phyloP scores from a whole-genome alignment of 1,139 yeast species.

The Meyerozyma athensensis region DNA sequence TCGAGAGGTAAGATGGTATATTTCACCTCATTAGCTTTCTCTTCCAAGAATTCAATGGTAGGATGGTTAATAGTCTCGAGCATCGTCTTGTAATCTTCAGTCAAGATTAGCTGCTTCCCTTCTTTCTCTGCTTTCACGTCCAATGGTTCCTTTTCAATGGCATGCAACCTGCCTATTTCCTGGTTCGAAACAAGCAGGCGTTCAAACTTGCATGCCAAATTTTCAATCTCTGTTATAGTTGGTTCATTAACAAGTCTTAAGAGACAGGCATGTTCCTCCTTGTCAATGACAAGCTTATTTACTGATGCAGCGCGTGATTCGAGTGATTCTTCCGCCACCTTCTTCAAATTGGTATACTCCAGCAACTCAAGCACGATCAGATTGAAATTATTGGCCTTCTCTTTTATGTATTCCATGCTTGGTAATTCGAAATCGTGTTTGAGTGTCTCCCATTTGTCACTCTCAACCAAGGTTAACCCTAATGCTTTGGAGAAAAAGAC shows the following conservation, averaged over 20 bases:
- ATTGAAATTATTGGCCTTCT: slow-evolving; percentile 12
- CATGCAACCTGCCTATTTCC: slow-evolving; percentile 2
- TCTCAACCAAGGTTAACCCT: no score
- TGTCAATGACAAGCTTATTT: slow-evolving; percentile 17
- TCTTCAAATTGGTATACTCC: neutral
- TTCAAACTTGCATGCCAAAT: slow-evolving; percentile 4
- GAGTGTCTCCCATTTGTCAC: no score
- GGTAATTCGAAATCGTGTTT: no score
- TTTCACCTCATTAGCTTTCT: neutral
- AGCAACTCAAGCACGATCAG: slow-evolving; percentile 15
- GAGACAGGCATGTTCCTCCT: slow-evolving; percentile 10
- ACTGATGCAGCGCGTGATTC: slow-evolving; percentile 12
- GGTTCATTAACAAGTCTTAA: slow-evolving; percentile 12
- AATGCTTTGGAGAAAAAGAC: no score
- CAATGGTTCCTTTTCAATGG: slow-evolving; percentile 6
- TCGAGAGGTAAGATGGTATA: neutral
- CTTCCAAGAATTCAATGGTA: neutral
- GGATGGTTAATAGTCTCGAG: neutral
- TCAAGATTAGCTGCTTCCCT: neutral
- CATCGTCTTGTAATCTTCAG: slow-evolving; percentile 3
- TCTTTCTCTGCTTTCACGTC: neutral
- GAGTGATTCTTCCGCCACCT: slow-evolving; percentile 7
- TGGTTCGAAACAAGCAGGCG: neutral
- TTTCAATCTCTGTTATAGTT: slow-evolving; percentile 10
- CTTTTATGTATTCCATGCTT: slow-evolving; percentile 4